Evolutionary conservation across 1,139 yeast species (phyloP).

Genomic region (Suhomyces guaymorum): DNA sequence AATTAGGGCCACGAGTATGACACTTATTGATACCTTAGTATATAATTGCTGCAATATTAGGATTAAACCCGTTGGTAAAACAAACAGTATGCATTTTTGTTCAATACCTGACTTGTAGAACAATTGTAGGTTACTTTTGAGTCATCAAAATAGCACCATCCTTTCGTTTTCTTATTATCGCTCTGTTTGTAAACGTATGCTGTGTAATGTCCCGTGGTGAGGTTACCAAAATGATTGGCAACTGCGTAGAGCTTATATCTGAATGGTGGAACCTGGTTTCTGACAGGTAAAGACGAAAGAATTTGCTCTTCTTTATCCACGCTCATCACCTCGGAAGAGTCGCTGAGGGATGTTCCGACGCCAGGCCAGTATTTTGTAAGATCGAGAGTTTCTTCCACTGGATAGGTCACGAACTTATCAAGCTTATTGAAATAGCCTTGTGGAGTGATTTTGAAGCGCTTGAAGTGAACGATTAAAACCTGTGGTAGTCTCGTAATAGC

Average conservation of each 20-base stretch:
- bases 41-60: not conserved
- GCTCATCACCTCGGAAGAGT: slow-evolving; percentile 8
- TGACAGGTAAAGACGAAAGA: slow-evolving; percentile 55
- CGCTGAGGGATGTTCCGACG: slow-evolving; percentile 35
- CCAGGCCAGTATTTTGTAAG: slow-evolving; percentile 81
- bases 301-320: slow-evolving; percentile 44
- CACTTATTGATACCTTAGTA: not conserved
- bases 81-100: slow-evolving; percentile 72
- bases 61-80: slow-evolving; percentile 53
- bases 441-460: slow-evolving; percentile 63
- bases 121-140: slow-evolving; percentile 51
- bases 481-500: slow-evolving; percentile 73
- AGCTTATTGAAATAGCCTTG: slow-evolving; percentile 55
- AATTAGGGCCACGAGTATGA: too few relatives aligned
- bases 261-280: slow-evolving; percentile 83
- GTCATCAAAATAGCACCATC: slow-evolving; percentile 83
- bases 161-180: slow-evolving; percentile 35
- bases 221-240: slow-evolving; percentile 81
- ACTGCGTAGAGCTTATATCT: slow-evolving; percentile 78
- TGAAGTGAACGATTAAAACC: slow-evolving; percentile 71
- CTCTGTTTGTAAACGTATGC: slow-evolving; percentile 68
- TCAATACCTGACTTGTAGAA: slow-evolving; percentile 47
- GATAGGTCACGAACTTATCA: slow-evolving; percentile 63
- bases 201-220: slow-evolving; percentile 92
- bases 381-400: slow-evolving; percentile 56